Evolutionary conservation across 2,329 filamentous ascomycete genomes (phyloP).

Genomic region (Hysterium pulicare): DNA sequence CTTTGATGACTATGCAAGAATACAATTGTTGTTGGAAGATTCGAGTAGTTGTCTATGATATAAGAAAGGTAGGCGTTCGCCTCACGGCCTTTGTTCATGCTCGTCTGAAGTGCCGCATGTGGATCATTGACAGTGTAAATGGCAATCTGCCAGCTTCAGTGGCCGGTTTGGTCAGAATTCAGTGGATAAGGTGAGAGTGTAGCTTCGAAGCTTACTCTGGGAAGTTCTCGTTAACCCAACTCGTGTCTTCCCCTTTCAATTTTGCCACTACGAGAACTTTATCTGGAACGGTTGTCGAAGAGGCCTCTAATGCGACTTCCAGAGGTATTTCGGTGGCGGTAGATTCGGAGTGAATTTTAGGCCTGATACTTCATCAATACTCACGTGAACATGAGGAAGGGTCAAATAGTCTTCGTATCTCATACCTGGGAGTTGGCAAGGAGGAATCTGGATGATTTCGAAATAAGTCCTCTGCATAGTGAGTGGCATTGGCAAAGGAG

Average conservation of each 20-base stretch:
- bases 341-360: not conserved
- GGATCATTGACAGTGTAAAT: constrained; percentile 2
- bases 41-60: constrained; percentile 22
- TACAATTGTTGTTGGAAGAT: constrained; percentile 15
- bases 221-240: constrained; percentile 3
- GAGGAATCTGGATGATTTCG: not conserved
- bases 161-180: not conserved
- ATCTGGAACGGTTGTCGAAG: not conserved
- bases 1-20: constrained; percentile 15
- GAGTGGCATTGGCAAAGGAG: not conserved
- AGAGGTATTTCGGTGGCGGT: not conserved
- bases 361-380: constrained; percentile 1
- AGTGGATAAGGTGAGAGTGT: not conserved
- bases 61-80: constrained; percentile 22
- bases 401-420: not conserved
- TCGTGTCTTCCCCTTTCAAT: constrained; percentile 1
- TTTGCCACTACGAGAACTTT: constrained; percentile 1
- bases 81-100: constrained; percentile 17
- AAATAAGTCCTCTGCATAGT: constrained; percentile 3
- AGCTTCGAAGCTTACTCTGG: constrained; percentile 1
- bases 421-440: not conserved
- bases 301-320: not conserved
- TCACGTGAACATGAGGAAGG: constrained; percentile 1
- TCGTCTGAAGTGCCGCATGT: constrained; percentile 2
- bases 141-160: constrained; percentile 3